phyloP scores from a whole-genome alignment of 1,139 yeast species.

The Meyerozyma guilliermondii region DNA sequence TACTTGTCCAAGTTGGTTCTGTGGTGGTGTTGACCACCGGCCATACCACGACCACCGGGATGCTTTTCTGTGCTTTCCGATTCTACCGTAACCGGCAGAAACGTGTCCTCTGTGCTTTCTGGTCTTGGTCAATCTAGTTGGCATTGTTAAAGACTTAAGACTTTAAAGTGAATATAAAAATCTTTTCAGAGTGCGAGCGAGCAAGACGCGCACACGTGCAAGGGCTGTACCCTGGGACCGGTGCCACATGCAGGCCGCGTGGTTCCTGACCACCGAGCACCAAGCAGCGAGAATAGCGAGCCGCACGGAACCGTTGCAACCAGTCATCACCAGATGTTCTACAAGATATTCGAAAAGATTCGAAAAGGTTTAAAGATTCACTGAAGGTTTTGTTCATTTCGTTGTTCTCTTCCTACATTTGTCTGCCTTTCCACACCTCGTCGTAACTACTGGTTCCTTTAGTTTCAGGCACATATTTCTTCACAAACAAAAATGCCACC shows the following conservation, averaged over 20 bases:
- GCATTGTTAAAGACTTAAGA: slow-evolving; percentile 54
- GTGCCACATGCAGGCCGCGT: neutral
- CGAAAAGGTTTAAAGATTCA: too few relatives aligned
- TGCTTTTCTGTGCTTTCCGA: slow-evolving; percentile 99
- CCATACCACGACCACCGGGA: slow-evolving; percentile 99
- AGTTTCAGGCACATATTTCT: slow-evolving; percentile 66
- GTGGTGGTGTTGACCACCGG: slow-evolving; percentile 99
- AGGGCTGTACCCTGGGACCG: slow-evolving; percentile 6
- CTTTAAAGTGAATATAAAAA: slow-evolving; percentile 11
- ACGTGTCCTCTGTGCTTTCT: slow-evolving; percentile 99
- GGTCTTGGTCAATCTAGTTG: slow-evolving; percentile 99
- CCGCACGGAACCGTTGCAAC: neutral
- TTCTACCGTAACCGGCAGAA: slow-evolving; percentile 97
- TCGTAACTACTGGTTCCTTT: slow-evolving; percentile 57
- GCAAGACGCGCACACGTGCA: slow-evolving; percentile 3
- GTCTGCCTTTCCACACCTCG: slow-evolving; percentile 49
- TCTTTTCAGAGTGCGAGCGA: slow-evolving; percentile 9
- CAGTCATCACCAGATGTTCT: neutral
- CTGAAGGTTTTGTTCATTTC: too few relatives aligned
- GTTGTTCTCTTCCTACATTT: neutral
- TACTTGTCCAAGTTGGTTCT: slow-evolving; percentile 98
- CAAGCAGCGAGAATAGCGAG: too few relatives aligned
- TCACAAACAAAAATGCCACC: slow-evolving; percentile 44
- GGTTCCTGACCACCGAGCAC: too few relatives aligned
- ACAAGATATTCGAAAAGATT: too few relatives aligned